Evolutionary conservation across 371 early-diverging fungal species (phyloP), one percentile per base, ranked within the genome.

Genomic region (Mucor irregularis): DNA sequence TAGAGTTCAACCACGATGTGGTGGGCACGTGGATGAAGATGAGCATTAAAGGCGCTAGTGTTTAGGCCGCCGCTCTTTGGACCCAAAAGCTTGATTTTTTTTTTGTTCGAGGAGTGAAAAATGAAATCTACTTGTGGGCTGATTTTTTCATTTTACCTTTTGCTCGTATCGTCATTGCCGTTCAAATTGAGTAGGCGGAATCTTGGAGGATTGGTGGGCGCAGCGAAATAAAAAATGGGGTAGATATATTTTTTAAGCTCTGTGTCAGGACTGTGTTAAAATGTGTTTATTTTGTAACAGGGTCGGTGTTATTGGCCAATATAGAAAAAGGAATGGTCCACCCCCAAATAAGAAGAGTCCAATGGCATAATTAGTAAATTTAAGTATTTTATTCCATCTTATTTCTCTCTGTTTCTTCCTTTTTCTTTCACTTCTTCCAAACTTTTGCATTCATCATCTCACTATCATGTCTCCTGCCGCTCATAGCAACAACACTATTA

Each of bases 221-320:
- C 21, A 39, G 40, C 6, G 39, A 10, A 21, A n/a, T n/a, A n/a
- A n/a, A n/a, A n/a, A n/a, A n/a, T n/a, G n/a, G n/a, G n/a, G n/a
- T n/a, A n/a, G n/a, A n/a, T n/a, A n/a, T n/a, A n/a, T n/a, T n/a
- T n/a, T n/a, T n/a, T n/a, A n/a, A n/a, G n/a, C n/a, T n/a, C n/a
- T n/a, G n/a, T n/a, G n/a, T n/a, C n/a, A n/a, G 24, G 3, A 42
- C 24, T 42, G 24, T 42, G 10, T 42, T 42, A n/a, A n/a, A n/a
- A n/a, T n/a, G n/a, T n/a, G n/a, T n/a, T n/a, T n/a, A n/a, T n/a
- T n/a, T n/a, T n/a, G n/a, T n/a, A n/a, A n/a, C n/a, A n/a, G n/a
- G 25, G 24, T 38, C 56, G 56, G 56, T 49, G 49, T 49, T 56
- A 56, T 56, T 56, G 56, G 56, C 25, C 24, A 49, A 56, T 33